Conservation (phyloP, 148 eudicot species). For the Chenopodium berlandieri region DNA sequence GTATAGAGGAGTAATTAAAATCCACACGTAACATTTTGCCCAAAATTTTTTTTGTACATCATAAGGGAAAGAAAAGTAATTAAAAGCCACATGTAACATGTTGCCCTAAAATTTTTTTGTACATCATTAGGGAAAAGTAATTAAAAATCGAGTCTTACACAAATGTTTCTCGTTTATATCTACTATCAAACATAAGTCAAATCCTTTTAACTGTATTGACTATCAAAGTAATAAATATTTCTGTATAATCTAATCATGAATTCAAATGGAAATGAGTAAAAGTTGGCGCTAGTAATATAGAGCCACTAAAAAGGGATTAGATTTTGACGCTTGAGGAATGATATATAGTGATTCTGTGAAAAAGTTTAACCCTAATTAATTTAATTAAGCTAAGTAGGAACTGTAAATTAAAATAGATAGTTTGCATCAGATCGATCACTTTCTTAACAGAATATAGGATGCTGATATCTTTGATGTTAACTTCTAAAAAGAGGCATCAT, state of each 20-base stretch:
- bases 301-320: background rate
- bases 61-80: too few species aligned
- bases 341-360: background rate
- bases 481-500: background rate
- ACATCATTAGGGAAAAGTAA: too few species aligned
- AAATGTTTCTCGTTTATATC: too few species aligned
- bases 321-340: background rate
- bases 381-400: background rate
- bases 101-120: too few species aligned
- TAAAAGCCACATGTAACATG: too few species aligned
- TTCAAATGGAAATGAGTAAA: background rate
- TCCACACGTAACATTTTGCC: too few species aligned
- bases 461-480: background rate
- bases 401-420: background rate
- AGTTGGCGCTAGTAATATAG: background rate
- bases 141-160: too few species aligned
- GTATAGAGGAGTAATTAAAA: too few species aligned
- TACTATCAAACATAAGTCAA: too few species aligned
- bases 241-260: background rate
- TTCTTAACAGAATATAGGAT: background rate
- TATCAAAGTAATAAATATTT: too few species aligned
- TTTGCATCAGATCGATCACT: background rate
- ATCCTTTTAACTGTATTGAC: too few species aligned
- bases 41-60: too few species aligned
- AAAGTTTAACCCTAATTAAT: background rate